Evolutionary conservation across 2,329 filamentous ascomycete species (phyloP), one percentile per base, ranked within the genome.

Genomic region (Fusarium algeriense): DNA sequence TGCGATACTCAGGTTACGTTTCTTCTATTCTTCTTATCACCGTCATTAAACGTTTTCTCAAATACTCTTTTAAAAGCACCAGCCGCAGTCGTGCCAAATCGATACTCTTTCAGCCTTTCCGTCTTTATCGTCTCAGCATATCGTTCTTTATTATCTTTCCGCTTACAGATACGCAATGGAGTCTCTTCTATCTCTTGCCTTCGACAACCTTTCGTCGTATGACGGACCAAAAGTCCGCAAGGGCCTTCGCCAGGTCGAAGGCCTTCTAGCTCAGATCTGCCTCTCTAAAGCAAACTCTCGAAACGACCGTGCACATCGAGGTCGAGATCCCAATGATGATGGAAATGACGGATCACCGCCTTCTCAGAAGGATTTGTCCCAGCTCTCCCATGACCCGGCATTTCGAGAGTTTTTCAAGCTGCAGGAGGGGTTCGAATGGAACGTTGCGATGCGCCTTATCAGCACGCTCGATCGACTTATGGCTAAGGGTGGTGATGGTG

Each of bases 381-480:
- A 94, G 62, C 83, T 98, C 69, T 87, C 89, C 54, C 89, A 91
- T 70, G 96, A 98, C 81, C 93, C 93, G 23, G 95, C 95, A 23
- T 98, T 98, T 79, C 87, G 93, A 73, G 94, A 98, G 81, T 98
- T 98, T 85, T 98, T 97, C 85, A 94, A 97, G 80, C 81, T 98
- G 73, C 96, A 99, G 81, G 95, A 98, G 78, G 93, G 95, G 5
- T 99, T 99, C 79, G 94, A 98, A 83, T 98, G 94, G 93, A 99
- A 99, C 83, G 93, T 98, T 60, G 92, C 94, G 17, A 90, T 94
- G 82, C 91, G 94, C 67, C 87, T 98, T 67, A 91, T 97, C 68
- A 90, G 91, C 57, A 97, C 93, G 61, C 89, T 98, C 45, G 94
- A 98, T 80, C 88, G 93, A 63, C 87, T 98, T 52, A 87, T 98